Evolutionary conservation across 202 grass and related monocot species (phyloP).

Genomic region (Bolboschoenoplectus hybrid): DNA sequence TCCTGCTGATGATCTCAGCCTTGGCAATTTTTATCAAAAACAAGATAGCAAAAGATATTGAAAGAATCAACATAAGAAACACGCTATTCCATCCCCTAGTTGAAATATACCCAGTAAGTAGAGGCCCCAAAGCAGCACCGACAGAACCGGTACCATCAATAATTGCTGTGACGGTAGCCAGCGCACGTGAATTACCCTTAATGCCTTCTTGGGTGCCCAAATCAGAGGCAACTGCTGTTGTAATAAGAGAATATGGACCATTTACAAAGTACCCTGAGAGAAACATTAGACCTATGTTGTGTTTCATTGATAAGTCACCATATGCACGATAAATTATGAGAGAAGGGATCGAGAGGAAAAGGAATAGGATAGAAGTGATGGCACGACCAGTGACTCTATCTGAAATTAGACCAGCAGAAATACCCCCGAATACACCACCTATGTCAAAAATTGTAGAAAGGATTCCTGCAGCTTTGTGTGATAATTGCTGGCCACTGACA

Average conservation of each 20-base stretch:
- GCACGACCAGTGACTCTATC: constrained; percentile 68
- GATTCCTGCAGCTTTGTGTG: constrained; percentile 86
- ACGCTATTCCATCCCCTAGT: constrained; percentile 94
- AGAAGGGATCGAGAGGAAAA: constrained; percentile 73
- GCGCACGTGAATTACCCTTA: constrained; percentile 79
- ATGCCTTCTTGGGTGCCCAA: constrained; percentile 77
- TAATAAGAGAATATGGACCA: constrained; percentile 94
- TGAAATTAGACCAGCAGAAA: constrained; percentile 76
- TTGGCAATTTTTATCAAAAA: constrained; percentile 82
- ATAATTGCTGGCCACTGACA: constrained; percentile 75
- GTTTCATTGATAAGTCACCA: constrained; percentile 73
- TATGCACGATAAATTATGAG: constrained; percentile 69
- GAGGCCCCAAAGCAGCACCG: constrained; percentile 78
- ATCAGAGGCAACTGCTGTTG: constrained; percentile 89
- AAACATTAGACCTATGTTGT: constrained; percentile 88
- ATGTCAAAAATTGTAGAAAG: constrained; percentile 84
- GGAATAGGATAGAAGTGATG: constrained; percentile 70
- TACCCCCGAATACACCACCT: constrained; percentile 83
- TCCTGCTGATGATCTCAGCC: constrained; percentile 66
- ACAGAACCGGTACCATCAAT: constrained; percentile 88
- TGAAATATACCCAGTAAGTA: constrained; percentile 93
- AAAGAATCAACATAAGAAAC: constrained; percentile 87
- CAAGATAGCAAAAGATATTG: constrained; percentile 71
- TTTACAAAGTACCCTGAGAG: constrained; percentile 92
- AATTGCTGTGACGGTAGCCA: constrained; percentile 89